phyloP scores from a whole-genome alignment of 805 yeast genomes.

The Nakazawaea wyomingensis region DNA sequence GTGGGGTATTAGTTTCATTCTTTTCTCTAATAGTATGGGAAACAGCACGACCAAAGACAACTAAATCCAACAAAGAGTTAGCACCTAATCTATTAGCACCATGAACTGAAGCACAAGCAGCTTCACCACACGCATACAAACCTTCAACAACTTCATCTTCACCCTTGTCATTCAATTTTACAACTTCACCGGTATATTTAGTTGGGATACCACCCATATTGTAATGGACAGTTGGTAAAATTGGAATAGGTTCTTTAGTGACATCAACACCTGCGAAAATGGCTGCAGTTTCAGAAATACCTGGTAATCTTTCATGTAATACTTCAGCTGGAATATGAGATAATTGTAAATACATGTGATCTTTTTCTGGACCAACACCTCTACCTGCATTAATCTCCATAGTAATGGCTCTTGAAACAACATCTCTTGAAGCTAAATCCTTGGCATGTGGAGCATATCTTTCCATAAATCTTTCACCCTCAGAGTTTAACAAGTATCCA shows the following conservation, averaged over 20 bases:
- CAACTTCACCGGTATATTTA: slow-evolving; percentile 92
- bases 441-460: slow-evolving; percentile 98
- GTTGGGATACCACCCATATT: slow-evolving; percentile 99
- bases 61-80: slow-evolving; percentile 92
- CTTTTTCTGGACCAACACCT: slow-evolving; percentile 96
- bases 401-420: slow-evolving; percentile 96
- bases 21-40: slow-evolving; percentile 85
- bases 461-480: slow-evolving; percentile 99
- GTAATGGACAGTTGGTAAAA: slow-evolving; percentile 96
- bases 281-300: slow-evolving; percentile 97
- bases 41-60: slow-evolving; percentile 98
- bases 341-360: slow-evolving; percentile 92
- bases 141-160: slow-evolving; percentile 91
- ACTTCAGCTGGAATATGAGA: slow-evolving; percentile 91
- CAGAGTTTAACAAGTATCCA: slow-evolving; percentile 91
- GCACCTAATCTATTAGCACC: slow-evolving; percentile 99
- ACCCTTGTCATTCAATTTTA: slow-evolving; percentile 79
- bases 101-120: slow-evolving; percentile 98
- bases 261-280: slow-evolving; percentile 99
- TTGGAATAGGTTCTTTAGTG: slow-evolving; percentile 98
- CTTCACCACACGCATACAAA: slow-evolving; percentile 95
- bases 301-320: slow-evolving; percentile 93
- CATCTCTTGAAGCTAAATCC: slow-evolving; percentile 98
- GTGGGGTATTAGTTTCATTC: slow-evolving; percentile 85
- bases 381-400: slow-evolving; percentile 98